Evolutionary conservation across 23 red algal genomes (phyloP), one percentile per base, ranked within the genome.

Genomic region (Gracilariopsis chorda): DNA sequence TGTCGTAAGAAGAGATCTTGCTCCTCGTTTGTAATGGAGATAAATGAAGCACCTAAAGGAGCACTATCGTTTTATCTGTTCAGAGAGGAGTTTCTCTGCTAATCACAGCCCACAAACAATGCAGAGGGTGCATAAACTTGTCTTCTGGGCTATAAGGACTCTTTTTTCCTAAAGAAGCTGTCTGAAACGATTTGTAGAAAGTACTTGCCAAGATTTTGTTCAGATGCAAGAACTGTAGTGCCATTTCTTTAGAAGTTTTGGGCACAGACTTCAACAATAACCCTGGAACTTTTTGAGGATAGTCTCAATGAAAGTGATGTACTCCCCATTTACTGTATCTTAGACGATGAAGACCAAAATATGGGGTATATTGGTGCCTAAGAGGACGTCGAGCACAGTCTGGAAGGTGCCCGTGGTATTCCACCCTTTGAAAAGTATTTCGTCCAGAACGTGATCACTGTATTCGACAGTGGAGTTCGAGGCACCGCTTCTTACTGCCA

Each of bases 301-400:
- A 19, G 1, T 51, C 45, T 88, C 25, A 88, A 77, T 60, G 83
- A 88, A 61, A 88, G 64, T 48, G 83, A 1, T 7, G n/a, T 71
- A 39, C 17, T 55, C 27, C 47, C 32, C 20, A 12, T 2, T 11
- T 77, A 56, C 33, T 74, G 83, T n/a, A n/a, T n/a, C 46, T 19
- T n/a, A 17, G 68, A 88, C 59, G 12, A 0, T 39, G 0, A 62
- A 36, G 65, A 88, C 0, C n/a, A 6, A 19, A 28, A 21, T 12
- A 75, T 88, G 17, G 83, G 63, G 7, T 32, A 21, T 11, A 10
- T 51, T 55, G 83, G 83, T 23, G 58, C 6, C 11, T 88, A 65
- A 47, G 12, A 88, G 27, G 64, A 73, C 9, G 37, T 55, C 7
- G 83, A 88, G 25, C 25, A 73, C 9, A 21, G 59, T 20, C 56